phyloP scores from a whole-genome alignment of 2,329 filamentous ascomycete species.

The Hawksworthiomyces lignivorus region DNA sequence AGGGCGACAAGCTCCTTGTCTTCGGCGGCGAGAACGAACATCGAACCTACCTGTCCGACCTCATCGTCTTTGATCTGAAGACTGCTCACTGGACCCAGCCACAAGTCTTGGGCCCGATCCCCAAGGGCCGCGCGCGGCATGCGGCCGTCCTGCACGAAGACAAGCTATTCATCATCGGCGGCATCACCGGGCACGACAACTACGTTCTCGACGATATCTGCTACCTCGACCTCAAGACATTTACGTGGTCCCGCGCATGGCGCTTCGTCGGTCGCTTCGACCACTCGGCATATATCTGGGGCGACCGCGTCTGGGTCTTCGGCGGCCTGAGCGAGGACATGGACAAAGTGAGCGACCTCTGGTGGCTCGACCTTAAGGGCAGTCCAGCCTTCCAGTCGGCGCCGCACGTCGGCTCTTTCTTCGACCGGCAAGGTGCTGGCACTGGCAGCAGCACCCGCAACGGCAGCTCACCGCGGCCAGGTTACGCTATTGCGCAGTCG shows the following conservation, averaged over 20 bases:
- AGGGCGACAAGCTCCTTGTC: slow-evolving; percentile 90
- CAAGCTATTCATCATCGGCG: slow-evolving; percentile 90
- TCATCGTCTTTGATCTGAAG: slow-evolving; percentile 92
- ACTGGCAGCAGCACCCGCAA: slow-evolving; percentile 31
- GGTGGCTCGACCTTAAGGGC: slow-evolving; percentile 94
- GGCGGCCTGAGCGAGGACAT: slow-evolving; percentile 92
- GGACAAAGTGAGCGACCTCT: slow-evolving; percentile 92
- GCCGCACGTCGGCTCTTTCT: slow-evolving; percentile 42
- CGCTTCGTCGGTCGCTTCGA: slow-evolving; percentile 92
- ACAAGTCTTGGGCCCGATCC: slow-evolving; percentile 72
- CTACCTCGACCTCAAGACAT: slow-evolving; percentile 93
- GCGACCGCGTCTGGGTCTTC: slow-evolving; percentile 91
- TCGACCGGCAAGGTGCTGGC: not conserved
- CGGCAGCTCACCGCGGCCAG: slow-evolving; percentile 43
- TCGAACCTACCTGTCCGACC: slow-evolving; percentile 85
- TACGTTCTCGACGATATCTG: slow-evolving; percentile 92
- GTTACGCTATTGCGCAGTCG: slow-evolving; percentile 39
- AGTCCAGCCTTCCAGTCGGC: slow-evolving; percentile 73
- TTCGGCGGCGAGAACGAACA: slow-evolving; percentile 99
- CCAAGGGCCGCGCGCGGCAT: slow-evolving; percentile 85
- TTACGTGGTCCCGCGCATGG: slow-evolving; percentile 95
- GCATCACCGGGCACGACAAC: slow-evolving; percentile 89
- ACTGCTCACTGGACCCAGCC: slow-evolving; percentile 95
- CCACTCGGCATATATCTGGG: slow-evolving; percentile 88
- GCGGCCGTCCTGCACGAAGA: slow-evolving; percentile 93